Base-by-base conservation (phyloP, 805 yeast species). In the Saccharomycopsis vini region DNA sequence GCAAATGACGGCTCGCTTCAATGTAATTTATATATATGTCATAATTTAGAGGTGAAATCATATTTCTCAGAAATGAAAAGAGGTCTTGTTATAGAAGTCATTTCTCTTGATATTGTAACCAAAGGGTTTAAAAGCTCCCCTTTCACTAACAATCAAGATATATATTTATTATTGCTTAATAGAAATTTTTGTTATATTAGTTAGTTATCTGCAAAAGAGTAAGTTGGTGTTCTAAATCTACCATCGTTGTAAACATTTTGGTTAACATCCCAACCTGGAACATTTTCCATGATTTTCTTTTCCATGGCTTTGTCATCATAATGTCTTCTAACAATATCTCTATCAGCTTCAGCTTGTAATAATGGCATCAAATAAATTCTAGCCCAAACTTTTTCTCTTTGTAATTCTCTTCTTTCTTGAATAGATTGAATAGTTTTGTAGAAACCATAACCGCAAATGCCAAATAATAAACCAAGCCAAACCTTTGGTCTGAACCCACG, bases 401-500 rank as follows among this genome's bases (percentile, higher is more conserved):
- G 62, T 33, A 83, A 71, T 63, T 85, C 95, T 54, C 81, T 65
- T 56, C 77, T 78, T 62, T 85, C 95, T 50, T 81, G 74, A 51
- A 80, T 81, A 34, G 87, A 88, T 49, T 72, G 66, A 54, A 72
- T 71, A 46, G 76, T 68, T 53, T 71, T 67, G 62, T 80, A 81
- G 67, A 81, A 81, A 9, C 95, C 94, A 57, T 77, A 81, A 3
- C 77, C 69, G 60, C 84, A 73, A 58, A 80, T 56, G 7, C 76
- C 83, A 33, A 76, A 67, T 47, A 84, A 60, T 30, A 80, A 75
- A 58, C 75, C 75, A 48, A 85, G 70, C 67, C 81, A 85, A 36
- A 83, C 68, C 35, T 76, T 66, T 13, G 94, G 92, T 46, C 90
- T 69, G 66, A 85, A 85, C 2, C 95, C 95, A 53, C 95, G 71